Evolutionary conservation across 495 filamentous ascomycete species (phyloP).

Genomic region (Penicillium nucicola): DNA sequence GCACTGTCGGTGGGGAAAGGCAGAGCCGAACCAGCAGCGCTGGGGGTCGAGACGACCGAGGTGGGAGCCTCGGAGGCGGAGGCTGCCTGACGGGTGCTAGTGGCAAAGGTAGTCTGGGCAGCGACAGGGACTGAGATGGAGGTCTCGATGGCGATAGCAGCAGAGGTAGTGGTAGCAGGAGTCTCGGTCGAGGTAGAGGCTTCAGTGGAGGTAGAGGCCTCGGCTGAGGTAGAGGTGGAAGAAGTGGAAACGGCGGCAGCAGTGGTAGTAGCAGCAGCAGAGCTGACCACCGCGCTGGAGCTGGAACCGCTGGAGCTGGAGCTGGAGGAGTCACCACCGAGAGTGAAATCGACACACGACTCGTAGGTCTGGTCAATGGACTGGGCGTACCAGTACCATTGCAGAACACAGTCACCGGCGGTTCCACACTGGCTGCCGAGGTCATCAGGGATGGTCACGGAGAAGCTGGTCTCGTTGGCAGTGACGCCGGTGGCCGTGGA

Average conservation of each 20-base stretch:
- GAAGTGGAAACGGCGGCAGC: neutral
- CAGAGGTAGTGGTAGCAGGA: neutral
- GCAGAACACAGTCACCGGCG: constrained; percentile 64
- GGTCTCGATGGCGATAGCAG: neutral
- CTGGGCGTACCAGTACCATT: constrained; percentile 68
- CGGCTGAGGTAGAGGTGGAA: neutral
- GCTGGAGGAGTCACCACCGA: constrained; percentile 26
- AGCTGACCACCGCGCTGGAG: constrained; percentile 1
- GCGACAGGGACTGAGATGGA: neutral
- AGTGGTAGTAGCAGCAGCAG: neutral
- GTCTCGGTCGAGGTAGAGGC: neutral
- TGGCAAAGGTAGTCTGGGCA: constrained; percentile 1
- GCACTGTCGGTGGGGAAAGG: constrained; percentile 2
- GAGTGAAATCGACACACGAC: constrained; percentile 67
- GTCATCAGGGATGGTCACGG: constrained; percentile 58
- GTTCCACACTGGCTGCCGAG: constrained; percentile 54
- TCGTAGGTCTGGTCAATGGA: constrained; percentile 70
- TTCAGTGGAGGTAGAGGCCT: neutral
- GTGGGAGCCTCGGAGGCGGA: neutral
- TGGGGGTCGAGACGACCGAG: neutral
- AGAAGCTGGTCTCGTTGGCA: constrained; percentile 59
- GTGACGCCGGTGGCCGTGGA: constrained; percentile 47
- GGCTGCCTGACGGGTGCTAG: constrained; percentile 1
- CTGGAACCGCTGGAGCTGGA: constrained; percentile 9
- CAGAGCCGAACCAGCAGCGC: neutral